Evolutionary conservation across 2,329 filamentous ascomycete species (phyloP).

Genomic region (Diaporthe amygdali): DNA sequence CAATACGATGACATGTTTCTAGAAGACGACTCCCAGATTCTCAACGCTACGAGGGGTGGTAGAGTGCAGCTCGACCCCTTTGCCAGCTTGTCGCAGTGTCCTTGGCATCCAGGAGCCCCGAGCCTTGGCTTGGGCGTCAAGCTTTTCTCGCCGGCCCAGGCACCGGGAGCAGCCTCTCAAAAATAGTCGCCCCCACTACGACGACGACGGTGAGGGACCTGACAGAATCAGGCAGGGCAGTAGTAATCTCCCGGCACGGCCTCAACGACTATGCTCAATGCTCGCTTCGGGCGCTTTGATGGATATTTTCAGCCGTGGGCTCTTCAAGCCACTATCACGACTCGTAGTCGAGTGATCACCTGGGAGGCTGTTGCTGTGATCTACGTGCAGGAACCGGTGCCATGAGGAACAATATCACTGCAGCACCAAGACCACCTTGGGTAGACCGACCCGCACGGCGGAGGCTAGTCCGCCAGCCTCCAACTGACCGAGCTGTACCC

Average conservation of each 20-base stretch:
- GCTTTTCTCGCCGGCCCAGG: constrained; percentile 11
- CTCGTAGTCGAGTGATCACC: constrained; percentile 10
- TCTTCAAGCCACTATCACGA: constrained; percentile 12
- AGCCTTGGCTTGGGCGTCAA: constrained; percentile 18
- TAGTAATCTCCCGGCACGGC: background rate
- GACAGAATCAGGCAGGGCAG: background rate
- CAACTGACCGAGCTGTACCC: background rate
- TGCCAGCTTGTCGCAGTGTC: constrained; percentile 1
- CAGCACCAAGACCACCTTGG: background rate
- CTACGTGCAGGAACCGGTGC: background rate
- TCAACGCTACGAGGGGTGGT: background rate
- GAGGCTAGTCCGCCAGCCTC: background rate
- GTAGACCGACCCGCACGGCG: background rate
- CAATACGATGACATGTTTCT: constrained; percentile 3
- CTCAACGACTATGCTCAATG: background rate
- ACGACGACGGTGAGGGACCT: background rate
- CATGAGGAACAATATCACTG: background rate
- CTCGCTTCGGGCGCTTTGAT: constrained; percentile 7
- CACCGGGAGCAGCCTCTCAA: background rate
- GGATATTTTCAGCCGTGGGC: background rate
- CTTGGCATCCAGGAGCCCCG: background rate
- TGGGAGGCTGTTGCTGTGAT: background rate
- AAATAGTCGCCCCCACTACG: background rate
- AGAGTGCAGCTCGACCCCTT: background rate
- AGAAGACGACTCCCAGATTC: background rate